A percentile compares a stretch with the other conserved stretches of the same genome.
Conservation (phyloP, 768 basidiomycete species). For the Pluteus cervinus region DNA sequence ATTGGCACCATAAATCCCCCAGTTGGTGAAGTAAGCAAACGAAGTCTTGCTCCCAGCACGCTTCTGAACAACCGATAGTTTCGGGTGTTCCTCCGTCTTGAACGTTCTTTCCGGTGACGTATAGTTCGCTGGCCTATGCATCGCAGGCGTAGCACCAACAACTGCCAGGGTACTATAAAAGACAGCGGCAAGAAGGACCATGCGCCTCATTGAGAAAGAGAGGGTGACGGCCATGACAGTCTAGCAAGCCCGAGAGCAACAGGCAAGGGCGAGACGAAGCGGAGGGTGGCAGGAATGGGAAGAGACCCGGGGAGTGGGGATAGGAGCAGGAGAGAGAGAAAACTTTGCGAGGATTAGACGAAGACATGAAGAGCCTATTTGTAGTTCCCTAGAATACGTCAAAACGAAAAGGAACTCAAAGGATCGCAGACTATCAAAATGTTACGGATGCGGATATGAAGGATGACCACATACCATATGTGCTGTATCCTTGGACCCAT, state of each 20-base stretch:
- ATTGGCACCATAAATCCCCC: slow-evolving; percentile 61
- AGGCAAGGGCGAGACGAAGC: not conserved
- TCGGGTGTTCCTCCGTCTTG: slow-evolving; percentile 24
- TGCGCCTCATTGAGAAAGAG: slow-evolving; percentile 13
- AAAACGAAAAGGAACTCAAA: too few relatives aligned
- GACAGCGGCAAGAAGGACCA: slow-evolving; percentile 19
- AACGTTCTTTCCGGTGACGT: slow-evolving; percentile 31
- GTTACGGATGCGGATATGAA: too few relatives aligned
- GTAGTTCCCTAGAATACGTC: too few relatives aligned
- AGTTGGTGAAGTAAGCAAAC: slow-evolving; percentile 55
- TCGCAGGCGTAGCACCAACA: slow-evolving; percentile 41
- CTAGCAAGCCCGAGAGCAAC: not conserved
- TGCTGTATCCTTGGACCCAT: too few relatives aligned
- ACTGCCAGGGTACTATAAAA: slow-evolving; percentile 13
- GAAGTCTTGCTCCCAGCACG: slow-evolving; percentile 32
- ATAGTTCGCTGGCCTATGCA: slow-evolving; percentile 46
- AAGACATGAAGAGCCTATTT: too few relatives aligned
- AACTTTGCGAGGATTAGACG: too few relatives aligned
- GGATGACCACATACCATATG: too few relatives aligned
- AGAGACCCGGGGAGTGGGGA: not conserved
- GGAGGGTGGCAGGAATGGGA: not conserved
- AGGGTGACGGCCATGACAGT: too few relatives aligned
- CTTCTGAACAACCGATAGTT: slow-evolving; percentile 34
- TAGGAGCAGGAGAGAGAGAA: slow-evolving; percentile 1
- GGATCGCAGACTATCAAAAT: too few relatives aligned